Percentiles rank a stretch among this genome's conserved stretches.
These are phyloP conservation scores for Botrytis deweyae DNA, from an alignment of 2,329 filamentous ascomycete species.

Conservation along the genomic window DNA sequence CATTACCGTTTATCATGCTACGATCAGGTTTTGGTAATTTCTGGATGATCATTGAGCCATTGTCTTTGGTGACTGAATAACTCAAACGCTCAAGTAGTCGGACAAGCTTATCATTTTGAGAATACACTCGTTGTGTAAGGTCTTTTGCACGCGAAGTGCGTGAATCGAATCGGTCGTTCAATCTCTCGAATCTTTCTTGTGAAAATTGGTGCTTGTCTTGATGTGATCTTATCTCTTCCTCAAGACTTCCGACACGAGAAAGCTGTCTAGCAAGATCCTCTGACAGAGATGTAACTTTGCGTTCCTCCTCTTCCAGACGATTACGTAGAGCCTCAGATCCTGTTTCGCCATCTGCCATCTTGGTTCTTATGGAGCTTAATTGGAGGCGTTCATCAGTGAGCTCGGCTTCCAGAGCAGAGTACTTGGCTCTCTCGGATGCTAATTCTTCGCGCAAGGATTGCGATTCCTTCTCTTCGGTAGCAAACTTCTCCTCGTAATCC, in stretches of 20 bases:
- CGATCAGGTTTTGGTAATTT: constrained; percentile 64
- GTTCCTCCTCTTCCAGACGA: constrained; percentile 73
- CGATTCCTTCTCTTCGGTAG: constrained; percentile 51
- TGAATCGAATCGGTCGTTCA: constrained; percentile 61
- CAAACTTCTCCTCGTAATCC: constrained; percentile 51
- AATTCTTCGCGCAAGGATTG: constrained; percentile 55
- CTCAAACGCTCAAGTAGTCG: constrained; percentile 84
- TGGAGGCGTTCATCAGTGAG: constrained; percentile 66
- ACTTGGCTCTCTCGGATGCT: constrained; percentile 54
- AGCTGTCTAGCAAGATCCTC: constrained; percentile 73
- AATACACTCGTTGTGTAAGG: constrained; percentile 77
- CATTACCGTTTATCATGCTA: constrained; percentile 57
- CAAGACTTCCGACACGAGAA: constrained; percentile 71
- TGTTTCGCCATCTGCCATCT: constrained; percentile 79
- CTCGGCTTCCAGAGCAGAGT: constrained; percentile 55
- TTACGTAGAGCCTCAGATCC: constrained; percentile 77
- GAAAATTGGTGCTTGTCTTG: constrained; percentile 62
- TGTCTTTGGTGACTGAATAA: constrained; percentile 74
- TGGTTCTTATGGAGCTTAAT: constrained; percentile 64
- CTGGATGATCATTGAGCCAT: constrained; percentile 71
- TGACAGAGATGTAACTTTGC: constrained; percentile 63
- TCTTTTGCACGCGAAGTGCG: constrained; percentile 76
- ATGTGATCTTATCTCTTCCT: constrained; percentile 70
- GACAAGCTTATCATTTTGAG: constrained; percentile 79
- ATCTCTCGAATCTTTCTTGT: constrained; percentile 51